phyloP scores from a whole-genome alignment of 768 basidiomycete genomes.

The Exidia glandulosa region DNA sequence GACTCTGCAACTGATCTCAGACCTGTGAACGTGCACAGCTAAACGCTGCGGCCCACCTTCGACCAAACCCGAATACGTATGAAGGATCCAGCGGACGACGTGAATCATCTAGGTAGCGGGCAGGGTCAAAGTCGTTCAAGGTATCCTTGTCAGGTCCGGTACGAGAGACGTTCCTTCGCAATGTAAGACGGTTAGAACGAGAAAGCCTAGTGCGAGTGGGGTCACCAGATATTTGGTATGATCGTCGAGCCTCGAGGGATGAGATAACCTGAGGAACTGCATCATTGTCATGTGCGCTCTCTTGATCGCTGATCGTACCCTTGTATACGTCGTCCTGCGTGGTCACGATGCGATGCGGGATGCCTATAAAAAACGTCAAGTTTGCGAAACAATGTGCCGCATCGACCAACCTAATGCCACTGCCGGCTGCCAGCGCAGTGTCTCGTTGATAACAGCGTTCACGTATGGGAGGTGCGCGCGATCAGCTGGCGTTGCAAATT shows the following conservation, averaged over 20 bases:
- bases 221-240: not conserved
- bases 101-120: not conserved
- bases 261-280: not conserved
- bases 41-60: not conserved
- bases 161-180: not conserved
- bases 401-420: not conserved
- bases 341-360: not conserved
- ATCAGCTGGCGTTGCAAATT: constrained; percentile 5
- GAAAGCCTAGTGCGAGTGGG: too few relatives aligned
- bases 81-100: not conserved
- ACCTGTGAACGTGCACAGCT: not conserved
- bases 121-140: not conserved
- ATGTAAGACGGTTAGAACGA: not conserved
- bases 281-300: not conserved
- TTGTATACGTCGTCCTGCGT: not conserved
- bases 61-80: not conserved
- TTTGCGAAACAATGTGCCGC: not conserved
- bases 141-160: not conserved
- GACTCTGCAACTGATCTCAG: not conserved
- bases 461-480: constrained; percentile 17
- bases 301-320: not conserved
- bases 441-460: constrained; percentile 14
- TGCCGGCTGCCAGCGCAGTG: constrained; percentile 16
- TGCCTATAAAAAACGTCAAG: not conserved
- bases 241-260: not conserved